A percentile compares a stretch with the other conserved stretches of the same genome.
These are phyloP conservation scores for Pythium scleroteichum DNA, from an alignment of 352 stramenopile genomes.

Conservation along the genomic window DNA sequence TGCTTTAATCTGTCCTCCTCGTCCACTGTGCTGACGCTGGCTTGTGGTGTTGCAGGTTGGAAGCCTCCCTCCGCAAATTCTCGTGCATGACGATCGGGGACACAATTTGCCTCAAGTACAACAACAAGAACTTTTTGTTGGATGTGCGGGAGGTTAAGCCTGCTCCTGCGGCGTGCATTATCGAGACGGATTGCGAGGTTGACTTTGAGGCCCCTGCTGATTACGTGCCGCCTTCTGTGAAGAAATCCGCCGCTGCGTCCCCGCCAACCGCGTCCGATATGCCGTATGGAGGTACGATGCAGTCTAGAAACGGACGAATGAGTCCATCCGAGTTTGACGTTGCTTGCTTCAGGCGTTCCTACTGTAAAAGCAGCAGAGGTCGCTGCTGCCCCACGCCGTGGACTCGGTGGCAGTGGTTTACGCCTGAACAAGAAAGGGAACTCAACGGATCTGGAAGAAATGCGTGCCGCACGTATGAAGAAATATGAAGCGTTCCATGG, in stretches of 20 bases:
- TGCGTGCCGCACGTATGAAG: constrained; percentile 69
- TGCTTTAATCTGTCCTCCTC: too few relatives aligned
- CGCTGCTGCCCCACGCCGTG: constrained; percentile 37
- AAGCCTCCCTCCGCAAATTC: constrained; percentile 87
- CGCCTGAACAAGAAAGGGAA: constrained; percentile 66
- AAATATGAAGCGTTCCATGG: constrained; percentile 87
- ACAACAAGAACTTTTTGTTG: constrained; percentile 98
- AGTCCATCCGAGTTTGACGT: background rate
- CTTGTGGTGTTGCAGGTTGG: constrained; percentile 52
- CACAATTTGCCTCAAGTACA: constrained; percentile 99
- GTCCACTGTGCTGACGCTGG: too few relatives aligned
- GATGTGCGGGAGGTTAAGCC: constrained; percentile 97
- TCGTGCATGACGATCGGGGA: constrained; percentile 98
- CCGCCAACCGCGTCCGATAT: constrained; percentile 43
- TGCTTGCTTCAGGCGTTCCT: constrained; percentile 47
- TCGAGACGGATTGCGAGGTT: constrained; percentile 99
- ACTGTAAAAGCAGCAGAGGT: constrained; percentile 57
- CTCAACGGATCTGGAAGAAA: constrained; percentile 58
- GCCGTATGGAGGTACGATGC: constrained; percentile 58
- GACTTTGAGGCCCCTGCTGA: constrained; percentile 97
- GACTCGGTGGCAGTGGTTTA: constrained; percentile 51
- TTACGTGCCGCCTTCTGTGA: constrained; percentile 62
- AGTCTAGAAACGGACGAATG: background rate
- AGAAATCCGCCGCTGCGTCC: constrained; percentile 23
- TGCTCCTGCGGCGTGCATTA: constrained; percentile 96